A percentile compares a stretch with the other conserved stretches of the same genome.
Conservation (phyloP, 1,139 yeast genomes). For the Geotrichum reessii region DNA sequence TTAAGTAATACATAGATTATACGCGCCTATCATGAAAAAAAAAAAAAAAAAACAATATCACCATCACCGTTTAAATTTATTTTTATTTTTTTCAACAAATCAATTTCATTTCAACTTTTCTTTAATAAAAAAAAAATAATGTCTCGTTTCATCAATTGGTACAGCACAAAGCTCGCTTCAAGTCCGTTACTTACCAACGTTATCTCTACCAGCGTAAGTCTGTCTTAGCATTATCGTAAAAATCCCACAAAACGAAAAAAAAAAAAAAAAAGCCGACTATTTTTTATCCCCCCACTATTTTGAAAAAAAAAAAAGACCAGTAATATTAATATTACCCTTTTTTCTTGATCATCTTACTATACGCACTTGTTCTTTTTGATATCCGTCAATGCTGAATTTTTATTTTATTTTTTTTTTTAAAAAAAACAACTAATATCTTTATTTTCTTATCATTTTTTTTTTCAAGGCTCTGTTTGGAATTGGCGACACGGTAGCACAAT, state of each 20-base stretch:
- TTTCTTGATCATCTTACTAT: neutral
- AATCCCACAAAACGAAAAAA: too few species aligned
- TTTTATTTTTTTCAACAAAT: too few species aligned
- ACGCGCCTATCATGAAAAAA: too few species aligned
- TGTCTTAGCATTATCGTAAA: neutral
- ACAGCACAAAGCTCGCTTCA: constrained; percentile 8
- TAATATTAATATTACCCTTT: neutral
- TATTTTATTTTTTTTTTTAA: neutral
- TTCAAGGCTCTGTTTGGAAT: constrained; percentile 8
- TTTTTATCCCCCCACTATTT: too few species aligned
- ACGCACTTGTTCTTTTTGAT: too few species aligned
- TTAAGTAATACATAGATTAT: too few species aligned
- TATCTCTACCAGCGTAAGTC: constrained; percentile 15
- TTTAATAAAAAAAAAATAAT: neutral
- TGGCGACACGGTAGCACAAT: constrained; percentile 15
- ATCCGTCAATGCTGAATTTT: too few species aligned
- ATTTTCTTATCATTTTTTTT: neutral
- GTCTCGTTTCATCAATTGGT: constrained; percentile 12
- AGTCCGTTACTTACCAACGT: constrained; percentile 14
- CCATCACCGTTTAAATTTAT: too few species aligned
- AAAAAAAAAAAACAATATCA: too few species aligned
- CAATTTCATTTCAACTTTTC: too few species aligned
- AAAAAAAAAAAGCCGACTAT: too few species aligned
- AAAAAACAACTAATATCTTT: neutral
- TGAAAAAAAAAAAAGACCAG: neutral